Evolutionary conservation across 2,329 filamentous ascomycete species (phyloP), one percentile per base, ranked within the genome.

Genomic region (Zopfia rhizophila): DNA sequence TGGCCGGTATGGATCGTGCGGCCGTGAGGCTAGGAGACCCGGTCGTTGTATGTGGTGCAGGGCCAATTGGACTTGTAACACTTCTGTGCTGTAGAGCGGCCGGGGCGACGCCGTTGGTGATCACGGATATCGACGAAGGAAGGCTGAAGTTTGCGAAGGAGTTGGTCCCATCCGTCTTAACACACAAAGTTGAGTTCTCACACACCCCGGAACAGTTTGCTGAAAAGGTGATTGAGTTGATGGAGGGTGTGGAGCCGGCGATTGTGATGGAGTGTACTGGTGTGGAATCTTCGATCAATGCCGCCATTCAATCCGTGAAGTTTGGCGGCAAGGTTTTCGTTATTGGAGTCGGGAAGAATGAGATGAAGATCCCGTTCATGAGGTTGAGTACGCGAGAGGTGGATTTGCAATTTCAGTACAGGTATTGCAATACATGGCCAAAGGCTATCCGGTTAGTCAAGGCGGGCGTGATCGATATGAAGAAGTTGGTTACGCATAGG

Each of bases 241-340:
- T 94, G 60, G 89, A 87, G 22, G 90, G 89, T 18, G 78, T 93
- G 57, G 90, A 96, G 75, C 91, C 93, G 0, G 82, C 86, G 13
- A 78, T 96, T 40, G 87, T 86, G 10, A 82, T 97, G 74, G 93
- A 97, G 75, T 97, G 93, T 78, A 97, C 94, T 0, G 94, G 94
- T 38, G 91, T 96, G 12, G 92, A 97, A 79, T 90, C 86, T 75
- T 92, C 88, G 71, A 89, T 97, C 64, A 84, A 85, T 5, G 82
- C 89, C 19, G 91, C 91, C 40, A 93, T 97, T 69, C 94, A 92
- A 82, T 87, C 90, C 7, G 84, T 89, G 70, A 95, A 93, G 76
- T 97, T 97, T 65, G 94, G 93, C 56, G 93, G 94, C 62, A 96
- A 95, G 75, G 93, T 97, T 41, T 97, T 97, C 68, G 88, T 97